Evolutionary conservation across 2,329 filamentous ascomycete species (phyloP).

Genomic region (Dothistroma pini): DNA sequence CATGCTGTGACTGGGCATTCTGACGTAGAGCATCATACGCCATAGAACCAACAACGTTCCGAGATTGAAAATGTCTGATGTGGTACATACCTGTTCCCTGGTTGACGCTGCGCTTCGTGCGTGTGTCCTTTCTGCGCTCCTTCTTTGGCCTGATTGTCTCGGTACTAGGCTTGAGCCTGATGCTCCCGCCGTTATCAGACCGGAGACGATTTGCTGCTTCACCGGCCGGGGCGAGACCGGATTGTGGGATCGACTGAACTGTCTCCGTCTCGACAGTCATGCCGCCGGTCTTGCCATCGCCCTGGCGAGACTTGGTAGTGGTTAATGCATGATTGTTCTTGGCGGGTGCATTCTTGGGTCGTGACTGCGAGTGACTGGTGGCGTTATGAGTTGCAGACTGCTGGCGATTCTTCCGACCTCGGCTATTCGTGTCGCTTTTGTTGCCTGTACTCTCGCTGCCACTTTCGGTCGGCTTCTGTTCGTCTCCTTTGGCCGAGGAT

Average conservation of each 20-base stretch:
- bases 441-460: conserved; percentile 63
- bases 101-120: conserved; percentile 70
- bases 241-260: conserved; percentile 83
- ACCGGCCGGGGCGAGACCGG: conserved; percentile 60
- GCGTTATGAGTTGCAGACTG: conserved; percentile 30
- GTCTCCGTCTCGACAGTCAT: conserved; percentile 99
- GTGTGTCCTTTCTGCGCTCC: conserved; percentile 75
- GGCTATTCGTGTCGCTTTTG: conserved; percentile 46
- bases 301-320: conserved; percentile 60
- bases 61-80: conserved; percentile 14
- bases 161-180: conserved; percentile 84
- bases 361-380: conserved; percentile 13
- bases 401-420: conserved; percentile 26
- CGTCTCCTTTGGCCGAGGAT: conserved; percentile 18
- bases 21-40: background rate
- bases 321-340: conserved; percentile 65
- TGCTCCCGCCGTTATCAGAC: conserved; percentile 64
- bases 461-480: conserved; percentile 47
- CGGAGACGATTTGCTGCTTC: conserved; percentile 57
- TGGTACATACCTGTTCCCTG: conserved; percentile 66
- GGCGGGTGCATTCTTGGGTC: conserved; percentile 48
- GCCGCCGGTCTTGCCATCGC: conserved; percentile 69
- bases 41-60: background rate
- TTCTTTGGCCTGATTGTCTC: conserved; percentile 95
- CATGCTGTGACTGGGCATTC: background rate